phyloP scores from a whole-genome alignment of 768 basidiomycete genomes.

The Dioszegia hungarica region DNA sequence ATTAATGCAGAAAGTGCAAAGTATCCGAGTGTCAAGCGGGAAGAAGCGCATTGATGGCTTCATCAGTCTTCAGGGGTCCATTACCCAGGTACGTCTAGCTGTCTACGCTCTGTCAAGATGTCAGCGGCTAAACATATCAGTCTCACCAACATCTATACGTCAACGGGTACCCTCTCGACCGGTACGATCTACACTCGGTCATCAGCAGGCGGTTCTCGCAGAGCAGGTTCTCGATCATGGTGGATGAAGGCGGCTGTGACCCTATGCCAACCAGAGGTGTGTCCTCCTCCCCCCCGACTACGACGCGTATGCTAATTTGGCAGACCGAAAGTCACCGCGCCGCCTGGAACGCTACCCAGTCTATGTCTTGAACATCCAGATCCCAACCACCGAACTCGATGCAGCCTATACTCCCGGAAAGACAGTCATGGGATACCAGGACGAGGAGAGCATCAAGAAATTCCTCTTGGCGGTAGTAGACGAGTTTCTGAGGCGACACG shows the following conservation, averaged over 20 bases:
- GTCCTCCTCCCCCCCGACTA: not conserved
- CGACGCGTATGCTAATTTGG: conserved; percentile 45
- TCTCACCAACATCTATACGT: conserved; percentile 72
- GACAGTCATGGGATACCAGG: conserved; percentile 60
- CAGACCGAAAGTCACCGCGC: conserved; percentile 65
- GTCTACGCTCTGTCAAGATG: not conserved
- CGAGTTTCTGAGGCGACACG: conserved; percentile 62
- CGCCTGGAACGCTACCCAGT: conserved; percentile 74
- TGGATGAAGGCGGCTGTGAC: conserved; percentile 2
- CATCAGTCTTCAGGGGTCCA: conserved; percentile 70
- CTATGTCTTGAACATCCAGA: conserved; percentile 70
- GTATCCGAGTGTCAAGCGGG: conserved; percentile 56
- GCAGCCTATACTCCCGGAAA: conserved; percentile 74
- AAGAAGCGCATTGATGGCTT: conserved; percentile 69
- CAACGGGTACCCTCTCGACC: conserved; percentile 27
- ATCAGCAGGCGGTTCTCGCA: conserved; percentile 23
- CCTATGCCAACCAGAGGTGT: not conserved
- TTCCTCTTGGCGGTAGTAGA: conserved; percentile 62
- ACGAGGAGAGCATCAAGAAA: conserved; percentile 55
- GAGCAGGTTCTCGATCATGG: conserved; percentile 17
- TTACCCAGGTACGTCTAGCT: conserved; percentile 59
- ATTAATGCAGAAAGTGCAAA: conserved; percentile 61
- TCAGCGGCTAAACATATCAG: conserved; percentile 52
- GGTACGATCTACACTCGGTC: conserved; percentile 23
- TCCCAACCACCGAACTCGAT: conserved; percentile 67